phyloP scores from a whole-genome alignment of 345 rosid species.

The thale cress (Arabidopsis thaliana) region DNA sequence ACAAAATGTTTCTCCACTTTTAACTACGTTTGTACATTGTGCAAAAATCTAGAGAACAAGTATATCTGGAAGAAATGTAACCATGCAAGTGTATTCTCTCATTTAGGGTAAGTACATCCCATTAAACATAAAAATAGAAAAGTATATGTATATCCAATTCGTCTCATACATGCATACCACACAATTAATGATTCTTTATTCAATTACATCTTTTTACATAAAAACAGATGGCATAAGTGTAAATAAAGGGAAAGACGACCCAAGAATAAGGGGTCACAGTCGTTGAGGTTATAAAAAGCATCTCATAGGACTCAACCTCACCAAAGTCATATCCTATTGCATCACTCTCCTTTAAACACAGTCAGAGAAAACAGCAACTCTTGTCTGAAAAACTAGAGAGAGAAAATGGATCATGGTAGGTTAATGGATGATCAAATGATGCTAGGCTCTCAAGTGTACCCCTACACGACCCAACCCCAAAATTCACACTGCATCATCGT shows the following conservation, averaged over 20 bases:
- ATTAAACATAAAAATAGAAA: not conserved
- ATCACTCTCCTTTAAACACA: constrained; percentile 37
- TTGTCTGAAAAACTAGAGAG: constrained; percentile 33
- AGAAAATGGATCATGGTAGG: constrained; percentile 26
- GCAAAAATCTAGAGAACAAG: not conserved
- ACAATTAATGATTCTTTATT: not conserved
- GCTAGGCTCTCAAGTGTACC: constrained; percentile 35
- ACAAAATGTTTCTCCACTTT: not conserved
- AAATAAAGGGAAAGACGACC: constrained; percentile 9
- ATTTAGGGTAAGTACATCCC: not conserved
- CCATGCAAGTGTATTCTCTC: not conserved
- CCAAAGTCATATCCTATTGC: constrained; percentile 36
- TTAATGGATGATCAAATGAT: constrained; percentile 31
- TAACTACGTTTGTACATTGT: not conserved
- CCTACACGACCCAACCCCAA: constrained; percentile 22
- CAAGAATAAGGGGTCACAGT: constrained; percentile 27
- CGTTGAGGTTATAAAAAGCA: constrained; percentile 44
- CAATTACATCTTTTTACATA: not conserved
- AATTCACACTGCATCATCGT: constrained; percentile 28
- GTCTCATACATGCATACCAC: constrained; percentile 10
- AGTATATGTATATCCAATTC: not conserved
- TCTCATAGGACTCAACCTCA: constrained; percentile 36
- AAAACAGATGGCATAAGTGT: constrained; percentile 24
- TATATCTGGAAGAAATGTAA: not conserved
- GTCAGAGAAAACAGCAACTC: constrained; percentile 34